These are phyloP conservation scores for Paramarasmius palmivorus DNA, from an alignment of 1,284 basidiomycete species.

Conservation along the genomic window DNA sequence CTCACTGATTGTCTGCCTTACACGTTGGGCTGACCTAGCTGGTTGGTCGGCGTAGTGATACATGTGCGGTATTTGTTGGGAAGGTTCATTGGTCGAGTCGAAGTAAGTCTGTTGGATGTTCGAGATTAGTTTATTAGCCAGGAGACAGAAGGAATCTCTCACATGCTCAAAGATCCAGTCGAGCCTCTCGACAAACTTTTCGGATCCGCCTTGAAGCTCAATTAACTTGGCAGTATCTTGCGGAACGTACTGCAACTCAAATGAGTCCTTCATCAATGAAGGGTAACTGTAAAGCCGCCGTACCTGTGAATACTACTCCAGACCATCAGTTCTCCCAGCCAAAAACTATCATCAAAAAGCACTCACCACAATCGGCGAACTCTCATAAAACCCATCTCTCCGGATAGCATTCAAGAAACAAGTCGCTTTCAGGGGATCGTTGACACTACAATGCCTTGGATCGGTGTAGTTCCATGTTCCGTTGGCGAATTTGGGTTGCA, in stretches of 20 bases:
- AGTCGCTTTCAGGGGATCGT: constrained; percentile 57
- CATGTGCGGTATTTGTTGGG: constrained; percentile 64
- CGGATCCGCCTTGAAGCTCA: constrained; percentile 54
- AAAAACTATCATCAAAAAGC: neutral
- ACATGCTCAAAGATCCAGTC: constrained; percentile 57
- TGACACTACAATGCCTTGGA: constrained; percentile 63
- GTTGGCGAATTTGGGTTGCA: constrained; percentile 62
- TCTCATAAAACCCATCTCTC: constrained; percentile 65
- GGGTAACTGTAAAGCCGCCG: constrained; percentile 56
- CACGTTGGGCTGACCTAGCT: constrained; percentile 35
- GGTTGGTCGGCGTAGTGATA: constrained; percentile 63
- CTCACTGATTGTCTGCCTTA: constrained; percentile 1
- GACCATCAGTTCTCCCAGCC: constrained; percentile 26
- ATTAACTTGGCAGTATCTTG: constrained; percentile 65
- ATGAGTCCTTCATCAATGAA: too few species aligned
- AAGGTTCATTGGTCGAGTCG: constrained; percentile 59
- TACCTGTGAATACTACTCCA: constrained; percentile 47
- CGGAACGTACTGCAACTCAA: constrained; percentile 53
- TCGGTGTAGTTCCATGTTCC: constrained; percentile 66
- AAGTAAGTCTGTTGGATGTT: constrained; percentile 48
- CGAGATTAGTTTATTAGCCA: neutral
- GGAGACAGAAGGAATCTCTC: constrained; percentile 6
- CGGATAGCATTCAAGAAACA: constrained; percentile 62
- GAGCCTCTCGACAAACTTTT: constrained; percentile 53
- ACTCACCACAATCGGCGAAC: constrained; percentile 58